phyloP scores from a whole-genome alignment of 2,329 filamentous ascomycete species.

The Ampelomyces quisqualis region DNA sequence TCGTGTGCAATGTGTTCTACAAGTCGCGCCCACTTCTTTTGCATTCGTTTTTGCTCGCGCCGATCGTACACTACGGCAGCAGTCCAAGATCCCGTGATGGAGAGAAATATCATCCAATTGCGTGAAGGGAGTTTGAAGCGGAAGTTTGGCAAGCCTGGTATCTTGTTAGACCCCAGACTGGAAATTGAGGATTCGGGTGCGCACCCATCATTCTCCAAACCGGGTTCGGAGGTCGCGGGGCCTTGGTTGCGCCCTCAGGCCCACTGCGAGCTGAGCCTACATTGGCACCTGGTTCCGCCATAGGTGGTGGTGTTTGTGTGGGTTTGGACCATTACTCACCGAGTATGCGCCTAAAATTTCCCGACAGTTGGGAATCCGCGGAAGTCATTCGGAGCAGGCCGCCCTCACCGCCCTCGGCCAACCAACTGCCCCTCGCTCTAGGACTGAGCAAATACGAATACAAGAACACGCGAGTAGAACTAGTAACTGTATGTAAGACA shows the following conservation, averaged over 20 bases:
- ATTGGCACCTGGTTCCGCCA: slow-evolving; percentile 38
- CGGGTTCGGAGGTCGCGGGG: slow-evolving; percentile 40
- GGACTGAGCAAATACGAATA: no score
- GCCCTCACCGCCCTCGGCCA: no score
- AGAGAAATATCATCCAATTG: slow-evolving; percentile 96
- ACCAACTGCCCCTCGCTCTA: no score
- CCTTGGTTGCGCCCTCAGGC: slow-evolving; percentile 26
- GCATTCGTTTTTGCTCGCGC: slow-evolving; percentile 80
- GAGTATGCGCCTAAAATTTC: slow-evolving; percentile 31
- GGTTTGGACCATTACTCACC: slow-evolving; percentile 12
- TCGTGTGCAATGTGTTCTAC: slow-evolving; percentile 84
- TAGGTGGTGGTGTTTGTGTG: slow-evolving; percentile 22
- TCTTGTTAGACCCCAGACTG: slow-evolving; percentile 10
- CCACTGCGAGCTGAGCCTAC: slow-evolving; percentile 24
- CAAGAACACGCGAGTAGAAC: no score
- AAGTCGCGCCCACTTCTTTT: slow-evolving; percentile 80
- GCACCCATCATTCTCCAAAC: slow-evolving; percentile 45
- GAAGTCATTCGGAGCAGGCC: slow-evolving; percentile 18
- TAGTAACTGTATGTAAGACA: no score
- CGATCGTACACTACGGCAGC: slow-evolving; percentile 88
- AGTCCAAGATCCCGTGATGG: slow-evolving; percentile 74
- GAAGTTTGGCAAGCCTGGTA: slow-evolving; percentile 74
- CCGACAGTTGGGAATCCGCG: slow-evolving; percentile 18
- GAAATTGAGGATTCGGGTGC: slow-evolving; percentile 5
- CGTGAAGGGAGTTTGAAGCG: slow-evolving; percentile 84